Evolutionary conservation across 768 basidiomycete species (phyloP), one percentile per base, ranked within the genome.

Genomic region (Tulasnella sp.): DNA sequence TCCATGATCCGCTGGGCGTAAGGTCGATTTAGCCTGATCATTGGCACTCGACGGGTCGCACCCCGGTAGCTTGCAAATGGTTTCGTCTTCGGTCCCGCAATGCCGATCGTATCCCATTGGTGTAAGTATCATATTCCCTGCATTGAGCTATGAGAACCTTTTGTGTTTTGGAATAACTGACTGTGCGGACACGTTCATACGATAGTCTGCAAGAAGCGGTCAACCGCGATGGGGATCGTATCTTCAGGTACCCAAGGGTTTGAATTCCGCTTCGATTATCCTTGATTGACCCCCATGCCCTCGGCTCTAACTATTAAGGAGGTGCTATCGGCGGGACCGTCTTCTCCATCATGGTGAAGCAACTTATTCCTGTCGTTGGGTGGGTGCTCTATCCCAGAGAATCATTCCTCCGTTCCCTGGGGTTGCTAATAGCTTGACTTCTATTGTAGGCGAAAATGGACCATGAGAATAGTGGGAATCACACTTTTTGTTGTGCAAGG

Each of bases 71-170:
- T 85, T 7, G 87, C 87, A 16, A 86, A 86, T 39, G 92, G 93
- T 3, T 84, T 91, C 10, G 86, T 93, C 10, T 93, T 92, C 74
- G 90, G 91, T 4, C 90, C 91, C 0, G 88, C 90, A 3, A 84
- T 90, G 6, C 89, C 89, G 0, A 85, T 92, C 36, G 83, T 92
- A 1, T 88, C 91, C 0, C 93, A 94, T 83, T 94, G 93, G 93
- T 94, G 93, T 86, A 88, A 89, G 79, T 31, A 27, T 1, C 24
- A 1, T n/a, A 27, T 58, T 27, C n/a, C 12, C 44, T 44, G 56
- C 9, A 58, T n/a, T 9, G n/a, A 27, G 34, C 19, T 0, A 2
- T 38, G 27, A 38, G 36, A 73, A 39, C n/a, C n/a, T n/a, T n/a
- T 39, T n/a, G 16, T 1, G n/a, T 19, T 19, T 9, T 5, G 4